These are phyloP conservation scores for Trapa bicornis DNA, from an alignment of 345 rosid species.

Conservation along the genomic window DNA sequence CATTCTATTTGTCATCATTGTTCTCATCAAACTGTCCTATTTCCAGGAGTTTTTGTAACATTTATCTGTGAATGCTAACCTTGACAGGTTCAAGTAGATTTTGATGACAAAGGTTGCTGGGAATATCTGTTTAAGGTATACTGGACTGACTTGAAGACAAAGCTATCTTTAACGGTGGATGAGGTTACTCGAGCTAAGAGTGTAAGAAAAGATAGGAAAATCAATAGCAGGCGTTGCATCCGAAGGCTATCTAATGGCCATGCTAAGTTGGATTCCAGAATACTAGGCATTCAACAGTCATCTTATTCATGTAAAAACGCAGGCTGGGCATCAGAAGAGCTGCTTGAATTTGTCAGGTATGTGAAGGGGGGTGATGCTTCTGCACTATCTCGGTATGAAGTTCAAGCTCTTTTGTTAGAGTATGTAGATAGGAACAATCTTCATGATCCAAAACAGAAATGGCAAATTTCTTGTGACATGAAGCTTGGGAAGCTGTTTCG, in stretches of 20 bases:
- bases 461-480: slow-evolving; percentile 7
- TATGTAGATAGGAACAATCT: slow-evolving; percentile 52
- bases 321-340: slow-evolving; percentile 74
- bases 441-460: slow-evolving; percentile 34
- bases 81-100: slow-evolving; percentile 81
- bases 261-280: background rate
- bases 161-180: slow-evolving; percentile 47
- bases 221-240: background rate
- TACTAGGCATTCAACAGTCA: background rate
- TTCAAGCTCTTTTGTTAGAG: slow-evolving; percentile 62
- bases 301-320: background rate
- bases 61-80: background rate
- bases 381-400: slow-evolving; percentile 44
- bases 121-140: slow-evolving; percentile 93
- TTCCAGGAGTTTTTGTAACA: background rate
- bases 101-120: slow-evolving; percentile 91
- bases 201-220: slow-evolving; percentile 42
- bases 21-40: background rate
- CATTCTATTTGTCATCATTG: too few relatives aligned
- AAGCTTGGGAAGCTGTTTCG: slow-evolving; percentile 61
- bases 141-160: slow-evolving; percentile 67
- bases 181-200: slow-evolving; percentile 64
- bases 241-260: background rate
- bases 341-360: slow-evolving; percentile 64
- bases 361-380: slow-evolving; percentile 68